These are phyloP conservation scores for Solanum aculeatissimum DNA, from an alignment of 305 asterid species.

Conservation along the genomic window DNA sequence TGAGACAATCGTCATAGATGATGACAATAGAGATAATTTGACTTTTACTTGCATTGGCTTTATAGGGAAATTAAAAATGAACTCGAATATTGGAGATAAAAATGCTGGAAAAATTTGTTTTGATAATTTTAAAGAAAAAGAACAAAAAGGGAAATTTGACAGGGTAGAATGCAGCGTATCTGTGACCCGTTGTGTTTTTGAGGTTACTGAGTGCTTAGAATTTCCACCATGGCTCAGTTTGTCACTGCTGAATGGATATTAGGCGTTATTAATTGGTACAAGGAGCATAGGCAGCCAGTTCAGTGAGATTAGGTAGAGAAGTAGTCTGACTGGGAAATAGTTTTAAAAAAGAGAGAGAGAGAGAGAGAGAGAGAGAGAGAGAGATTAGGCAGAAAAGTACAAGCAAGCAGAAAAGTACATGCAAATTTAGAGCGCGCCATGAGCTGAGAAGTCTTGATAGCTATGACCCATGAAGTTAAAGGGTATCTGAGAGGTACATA, in stretches of 20 bases:
- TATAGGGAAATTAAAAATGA: neutral
- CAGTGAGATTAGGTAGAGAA: neutral
- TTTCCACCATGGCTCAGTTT: neutral
- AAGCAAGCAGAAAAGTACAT: neutral
- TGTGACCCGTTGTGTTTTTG: neutral
- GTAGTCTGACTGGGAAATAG: neutral
- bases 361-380: neutral
- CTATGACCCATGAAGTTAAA: neutral
- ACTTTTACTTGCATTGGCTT: neutral
- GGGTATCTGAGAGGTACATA: neutral
- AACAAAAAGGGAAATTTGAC: neutral
- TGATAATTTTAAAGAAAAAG: neutral
- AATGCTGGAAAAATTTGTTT: neutral
- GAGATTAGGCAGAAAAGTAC: neutral
- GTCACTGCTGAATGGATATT: neutral
- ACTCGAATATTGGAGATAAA: neutral
- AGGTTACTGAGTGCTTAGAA: neutral
- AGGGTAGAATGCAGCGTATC: neutral
- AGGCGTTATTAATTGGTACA: neutral
- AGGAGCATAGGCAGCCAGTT: neutral
- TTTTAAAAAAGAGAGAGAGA: neutral
- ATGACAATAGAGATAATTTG: neutral
- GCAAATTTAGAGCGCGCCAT: neutral
- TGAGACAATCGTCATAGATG: neutral
- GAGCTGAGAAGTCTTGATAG: neutral